A percentile compares a stretch with the other conserved stretches of the same genome.
Evolutionary conservation across 306 rosid species (phyloP).

Genomic region (Acmispon strigosus): DNA sequence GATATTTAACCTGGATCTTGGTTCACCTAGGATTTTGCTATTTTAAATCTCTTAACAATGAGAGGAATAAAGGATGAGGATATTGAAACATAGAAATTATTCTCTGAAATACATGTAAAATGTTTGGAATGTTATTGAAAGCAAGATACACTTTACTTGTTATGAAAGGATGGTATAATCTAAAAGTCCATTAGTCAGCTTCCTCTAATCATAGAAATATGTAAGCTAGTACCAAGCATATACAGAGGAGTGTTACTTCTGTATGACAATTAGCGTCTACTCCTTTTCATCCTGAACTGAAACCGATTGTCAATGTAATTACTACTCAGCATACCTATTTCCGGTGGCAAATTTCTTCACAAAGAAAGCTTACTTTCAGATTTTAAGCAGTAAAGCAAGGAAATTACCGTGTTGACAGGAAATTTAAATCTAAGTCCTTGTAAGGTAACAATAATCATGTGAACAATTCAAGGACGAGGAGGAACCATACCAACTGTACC

Average conservation of each 20-base stretch:
- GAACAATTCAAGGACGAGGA: constrained; percentile 6
- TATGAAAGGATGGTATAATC: no score
- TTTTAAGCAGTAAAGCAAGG: background rate
- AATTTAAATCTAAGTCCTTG: background rate
- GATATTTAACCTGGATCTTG: background rate
- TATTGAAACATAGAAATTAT: no score
- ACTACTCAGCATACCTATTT: background rate
- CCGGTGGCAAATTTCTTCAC: background rate
- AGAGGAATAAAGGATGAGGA: no score
- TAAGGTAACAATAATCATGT: background rate
- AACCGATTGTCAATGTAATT: background rate
- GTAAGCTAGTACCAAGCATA: background rate
- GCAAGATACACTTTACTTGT: no score
- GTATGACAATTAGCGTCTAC: background rate
- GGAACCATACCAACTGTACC: constrained; percentile 12
- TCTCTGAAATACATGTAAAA: no score
- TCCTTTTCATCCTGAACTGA: background rate
- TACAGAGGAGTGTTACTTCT: background rate
- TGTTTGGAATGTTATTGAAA: no score
- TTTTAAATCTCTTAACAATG: no score
- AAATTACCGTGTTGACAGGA: background rate
- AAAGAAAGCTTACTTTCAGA: background rate
- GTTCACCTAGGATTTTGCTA: no score
- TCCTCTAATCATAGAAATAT: no score
- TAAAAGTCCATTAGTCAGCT: no score